A percentile compares a stretch with the other conserved stretches of the same genome.
Conservation (phyloP, 2,329 filamentous ascomycete genomes). For the Diplodia sapinea region DNA sequence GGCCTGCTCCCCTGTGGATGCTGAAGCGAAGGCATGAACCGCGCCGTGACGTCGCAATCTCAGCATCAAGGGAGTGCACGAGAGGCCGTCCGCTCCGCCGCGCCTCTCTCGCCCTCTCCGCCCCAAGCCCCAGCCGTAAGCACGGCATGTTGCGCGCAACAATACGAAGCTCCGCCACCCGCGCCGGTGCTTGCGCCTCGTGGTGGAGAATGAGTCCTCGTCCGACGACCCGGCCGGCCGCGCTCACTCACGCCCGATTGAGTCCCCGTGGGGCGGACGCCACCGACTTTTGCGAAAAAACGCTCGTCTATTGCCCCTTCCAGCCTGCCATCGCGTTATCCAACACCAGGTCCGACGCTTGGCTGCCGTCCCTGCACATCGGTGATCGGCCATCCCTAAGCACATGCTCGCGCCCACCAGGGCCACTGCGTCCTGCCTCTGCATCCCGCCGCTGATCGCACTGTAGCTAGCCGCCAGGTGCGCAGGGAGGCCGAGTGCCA, state of each 20-base stretch:
- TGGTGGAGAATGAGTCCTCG: background rate
- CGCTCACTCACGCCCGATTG: constrained; percentile 2
- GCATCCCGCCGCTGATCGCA: background rate
- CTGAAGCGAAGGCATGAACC: background rate
- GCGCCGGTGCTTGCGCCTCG: background rate
- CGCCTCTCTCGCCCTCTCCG: background rate
- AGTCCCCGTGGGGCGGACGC: constrained; percentile 21
- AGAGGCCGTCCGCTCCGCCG: background rate
- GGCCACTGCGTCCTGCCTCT: background rate
- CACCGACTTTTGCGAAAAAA: constrained; percentile 21
- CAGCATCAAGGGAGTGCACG: background rate
- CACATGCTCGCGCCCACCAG: background rate
- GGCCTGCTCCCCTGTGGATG: background rate
- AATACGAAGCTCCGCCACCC: constrained; percentile 21
- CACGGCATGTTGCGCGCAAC: constrained; percentile 10
- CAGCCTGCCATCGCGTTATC: background rate
- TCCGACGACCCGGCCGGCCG: background rate
- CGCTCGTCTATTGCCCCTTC: constrained; percentile 9
- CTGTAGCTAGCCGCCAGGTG: background rate
- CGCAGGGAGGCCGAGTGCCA: background rate
- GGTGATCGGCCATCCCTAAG: no score
- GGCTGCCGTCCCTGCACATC: background rate
- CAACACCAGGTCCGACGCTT: background rate
- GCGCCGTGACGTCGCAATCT: constrained; percentile 26
- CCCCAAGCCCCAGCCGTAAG: background rate